Conservation (phyloP, 148 eudicot genomes). For the Spergularia marina region DNA sequence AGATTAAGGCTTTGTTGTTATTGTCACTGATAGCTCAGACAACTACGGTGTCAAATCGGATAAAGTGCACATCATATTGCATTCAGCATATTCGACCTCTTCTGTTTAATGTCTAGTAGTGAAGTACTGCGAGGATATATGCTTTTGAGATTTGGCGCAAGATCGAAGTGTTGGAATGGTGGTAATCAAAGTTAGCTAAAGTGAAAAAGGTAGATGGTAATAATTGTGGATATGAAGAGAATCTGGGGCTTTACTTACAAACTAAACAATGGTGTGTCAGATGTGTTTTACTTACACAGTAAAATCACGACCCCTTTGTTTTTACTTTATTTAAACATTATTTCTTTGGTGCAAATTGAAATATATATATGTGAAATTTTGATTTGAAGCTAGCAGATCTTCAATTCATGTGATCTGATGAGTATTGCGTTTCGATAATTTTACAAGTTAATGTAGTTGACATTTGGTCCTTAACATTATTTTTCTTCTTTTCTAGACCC, state of each 20-base stretch:
- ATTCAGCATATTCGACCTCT: background rate
- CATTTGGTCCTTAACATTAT: background rate
- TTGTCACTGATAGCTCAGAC: too few relatives aligned
- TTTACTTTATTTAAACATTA: background rate
- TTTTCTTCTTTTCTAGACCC: slow-evolving; percentile 8
- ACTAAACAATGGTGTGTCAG: slow-evolving; percentile 25
- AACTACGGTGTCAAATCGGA: background rate
- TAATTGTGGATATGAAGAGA: slow-evolving; percentile 31
- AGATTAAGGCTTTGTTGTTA: too few relatives aligned
- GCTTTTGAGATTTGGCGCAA: slow-evolving; percentile 6
- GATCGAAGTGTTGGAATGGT: slow-evolving; percentile 8
- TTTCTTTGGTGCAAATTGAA: too few relatives aligned
- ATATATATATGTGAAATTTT: too few relatives aligned
- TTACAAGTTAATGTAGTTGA: background rate
- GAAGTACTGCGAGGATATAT: slow-evolving; percentile 4
- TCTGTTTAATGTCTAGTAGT: background rate
- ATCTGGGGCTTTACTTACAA: slow-evolving; percentile 29
- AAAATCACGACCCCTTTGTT: slow-evolving; percentile 1
- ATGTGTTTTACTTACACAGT: slow-evolving; percentile 18
- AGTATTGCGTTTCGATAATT: background rate
- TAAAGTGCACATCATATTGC: background rate
- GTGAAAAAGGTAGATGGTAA: background rate
- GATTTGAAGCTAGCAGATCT: too few relatives aligned
- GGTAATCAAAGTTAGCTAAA: slow-evolving; percentile 20
- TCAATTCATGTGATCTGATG: background rate